Evolutionary conservation across 352 stramenopile species (phyloP), one percentile per base, ranked within the genome.

Genomic region (Globisporangium abappressorium): DNA sequence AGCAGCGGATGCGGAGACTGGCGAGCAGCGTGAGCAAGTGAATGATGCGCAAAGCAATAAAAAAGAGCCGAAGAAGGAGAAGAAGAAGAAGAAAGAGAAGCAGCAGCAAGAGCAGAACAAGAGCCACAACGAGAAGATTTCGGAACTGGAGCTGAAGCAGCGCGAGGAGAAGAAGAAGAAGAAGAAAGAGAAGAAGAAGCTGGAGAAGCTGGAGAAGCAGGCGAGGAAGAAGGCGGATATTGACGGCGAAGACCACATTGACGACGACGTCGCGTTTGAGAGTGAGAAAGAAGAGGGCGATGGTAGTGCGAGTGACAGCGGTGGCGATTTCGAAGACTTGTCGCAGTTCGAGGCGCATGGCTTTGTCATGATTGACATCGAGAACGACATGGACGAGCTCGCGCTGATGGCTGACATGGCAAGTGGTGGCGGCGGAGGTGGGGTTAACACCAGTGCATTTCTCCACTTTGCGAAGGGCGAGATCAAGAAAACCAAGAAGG

Each of bases 321-420:
- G 53, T 2, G 53, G 14, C 4, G 53, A 58, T 33, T 58, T 41
- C 38, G 34, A 53, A 11, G 57, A 53, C 34, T 43, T 75, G 0
- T 74, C 78, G 34, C 67, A 66, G 11, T 76, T 75, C 18, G 70
- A 69, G 20, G 72, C 66, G 5, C 64, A 71, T 18, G 70, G 71
- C 14, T 87, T 84, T 65, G 73, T 84, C 5, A 49, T 87, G 51
- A 57, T 84, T 11, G 73, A 84, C 56, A 28, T 82, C 5, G 72
- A 79, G 61, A 74, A 58, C n/a, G 77, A 83, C 22, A 41, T 82
- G 57, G 79, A 86, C 47, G 70, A 85, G 43, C 38, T 83, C 41
- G 74, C 65, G 24, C 61, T 83, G 3, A 68, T 74, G 30, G 76
- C 72, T 4, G 74, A 71, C 28, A 62, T 68, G 43, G 72, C 78